Base-by-base conservation (phyloP, 2,329 filamentous ascomycete genomes). In the Fusarium transvaalense region DNA sequence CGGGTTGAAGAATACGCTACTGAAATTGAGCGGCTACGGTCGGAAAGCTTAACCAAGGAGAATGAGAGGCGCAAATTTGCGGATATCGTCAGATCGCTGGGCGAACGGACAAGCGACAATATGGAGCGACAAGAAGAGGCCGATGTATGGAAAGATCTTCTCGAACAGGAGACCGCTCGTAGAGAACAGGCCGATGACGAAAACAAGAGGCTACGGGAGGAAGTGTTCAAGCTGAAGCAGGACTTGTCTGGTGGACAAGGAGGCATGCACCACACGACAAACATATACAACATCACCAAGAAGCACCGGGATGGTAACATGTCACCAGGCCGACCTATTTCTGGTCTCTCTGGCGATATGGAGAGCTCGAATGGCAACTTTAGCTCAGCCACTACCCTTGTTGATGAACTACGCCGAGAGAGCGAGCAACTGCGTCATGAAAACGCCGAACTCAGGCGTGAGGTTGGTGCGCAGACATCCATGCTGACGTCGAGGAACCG, bases 401-500 rank as follows among this genome's bases (percentile, higher is more conserved):
- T 93, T 13, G 92, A 96, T n/a, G 93, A 97, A 64, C 81, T 93
- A 10, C 85, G 87, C 12, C 83, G 84, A 6, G 88, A 91, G 73
- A 86, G 86, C 57, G 91, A 93, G 66, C 91, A 97, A 71, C 82
- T 98, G 29, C 91, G 92, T 52, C 93, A 95, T 76, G 95, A 98
- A 75, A 98, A 97, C 74, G 93, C 93, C 4, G 95, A 97, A 77
- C 81, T 99, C 32, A 89, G 95, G 54, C 91, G 94, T 55, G 94
- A 98, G 78, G 92, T 98, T 31, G 93, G 94, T 64, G 96, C 96
- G 4, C 96, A 99, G 78, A 97, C 94, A 1, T 97, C 94, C 0
- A 98, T 99, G 93, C 86, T 99, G 34, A 97, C 95, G 2, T 98
- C 96, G 35, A 88, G 96, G 25, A 97, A 97, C 75, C 91, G 94